Evolutionary conservation across 2,329 filamentous ascomycete species (phyloP).

Genomic region (Dothideomycetes sp.): DNA sequence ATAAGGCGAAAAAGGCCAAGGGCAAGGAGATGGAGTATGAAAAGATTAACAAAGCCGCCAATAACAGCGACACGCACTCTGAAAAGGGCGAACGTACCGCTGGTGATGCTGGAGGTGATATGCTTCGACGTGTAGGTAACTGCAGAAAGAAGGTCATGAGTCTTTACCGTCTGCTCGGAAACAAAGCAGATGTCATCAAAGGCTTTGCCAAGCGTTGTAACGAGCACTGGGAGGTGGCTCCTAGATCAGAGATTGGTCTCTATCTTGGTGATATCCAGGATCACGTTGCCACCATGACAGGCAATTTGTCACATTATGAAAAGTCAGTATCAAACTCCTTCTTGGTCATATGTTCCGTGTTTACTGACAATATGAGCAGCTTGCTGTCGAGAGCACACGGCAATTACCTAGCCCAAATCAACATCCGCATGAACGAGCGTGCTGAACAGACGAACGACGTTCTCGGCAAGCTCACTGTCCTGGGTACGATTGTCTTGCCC

Average conservation of each 20-base stretch:
- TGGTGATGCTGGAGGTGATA: conserved; percentile 54
- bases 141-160: conserved; percentile 97
- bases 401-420: conserved; percentile 99
- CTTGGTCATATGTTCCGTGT: neutral
- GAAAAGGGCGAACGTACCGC: conserved; percentile 31
- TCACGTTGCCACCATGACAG: conserved; percentile 98
- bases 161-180: conserved; percentile 82
- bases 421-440: conserved; percentile 96
- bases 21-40: conserved; percentile 15
- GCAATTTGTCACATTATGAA: conserved; percentile 90
- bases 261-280: conserved; percentile 98
- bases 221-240: conserved; percentile 94
- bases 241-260: conserved; percentile 89
- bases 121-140: conserved; percentile 86
- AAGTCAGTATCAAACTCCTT: conserved; percentile 52
- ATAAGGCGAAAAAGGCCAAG: conserved; percentile 15
- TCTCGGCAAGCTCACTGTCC: conserved; percentile 84
- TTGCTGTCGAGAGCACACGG: conserved; percentile 84
- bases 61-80: conserved; percentile 16
- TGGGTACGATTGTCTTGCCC: conserved; percentile 92
- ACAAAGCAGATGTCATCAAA: conserved; percentile 98
- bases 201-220: conserved; percentile 98
- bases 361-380: conserved; percentile 36
- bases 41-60: conserved; percentile 24
- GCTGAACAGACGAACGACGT: conserved; percentile 94